Evolutionary conservation across 2,329 filamentous ascomycete genomes (phyloP).

Genomic region (Phaeosphaeriaceae sp.): DNA sequence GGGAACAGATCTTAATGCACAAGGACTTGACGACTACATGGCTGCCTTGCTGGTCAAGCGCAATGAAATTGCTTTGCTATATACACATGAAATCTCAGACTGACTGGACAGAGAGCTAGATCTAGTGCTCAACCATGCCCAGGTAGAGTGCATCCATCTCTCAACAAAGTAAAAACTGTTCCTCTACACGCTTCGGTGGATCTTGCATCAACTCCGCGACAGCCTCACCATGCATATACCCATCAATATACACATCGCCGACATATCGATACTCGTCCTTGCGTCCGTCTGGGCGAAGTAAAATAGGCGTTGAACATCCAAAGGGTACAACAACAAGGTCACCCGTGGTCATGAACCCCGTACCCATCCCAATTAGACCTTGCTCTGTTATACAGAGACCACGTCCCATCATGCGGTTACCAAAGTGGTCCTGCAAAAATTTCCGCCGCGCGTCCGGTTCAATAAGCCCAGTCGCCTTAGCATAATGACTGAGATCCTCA

Average conservation of each 20-base stretch:
- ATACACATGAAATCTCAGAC: too few species aligned
- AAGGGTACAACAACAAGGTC: constrained; percentile 46
- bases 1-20: too few species aligned
- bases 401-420: constrained; percentile 27
- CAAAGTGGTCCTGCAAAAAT: constrained; percentile 23
- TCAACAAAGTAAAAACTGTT: too few species aligned
- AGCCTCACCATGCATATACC: constrained; percentile 46
- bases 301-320: constrained; percentile 45
- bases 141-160: too few species aligned
- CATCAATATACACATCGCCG: constrained; percentile 46
- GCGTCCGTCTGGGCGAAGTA: constrained; percentile 34
- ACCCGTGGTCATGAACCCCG: constrained; percentile 35
- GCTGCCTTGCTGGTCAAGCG: too few species aligned
- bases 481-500: constrained; percentile 12
- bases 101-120: too few species aligned
- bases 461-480: constrained; percentile 1
- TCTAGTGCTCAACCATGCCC: too few species aligned
- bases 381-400: constrained; percentile 23
- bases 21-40: too few species aligned
- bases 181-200: too few species aligned
- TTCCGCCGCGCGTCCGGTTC: constrained; percentile 9
- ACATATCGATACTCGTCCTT: constrained; percentile 37
- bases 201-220: constrained; percentile 24
- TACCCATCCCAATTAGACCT: constrained; percentile 40
- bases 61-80: too few species aligned